Base-by-base conservation (phyloP, 2,329 filamentous ascomycete genomes). In the Penicillium sp. region DNA sequence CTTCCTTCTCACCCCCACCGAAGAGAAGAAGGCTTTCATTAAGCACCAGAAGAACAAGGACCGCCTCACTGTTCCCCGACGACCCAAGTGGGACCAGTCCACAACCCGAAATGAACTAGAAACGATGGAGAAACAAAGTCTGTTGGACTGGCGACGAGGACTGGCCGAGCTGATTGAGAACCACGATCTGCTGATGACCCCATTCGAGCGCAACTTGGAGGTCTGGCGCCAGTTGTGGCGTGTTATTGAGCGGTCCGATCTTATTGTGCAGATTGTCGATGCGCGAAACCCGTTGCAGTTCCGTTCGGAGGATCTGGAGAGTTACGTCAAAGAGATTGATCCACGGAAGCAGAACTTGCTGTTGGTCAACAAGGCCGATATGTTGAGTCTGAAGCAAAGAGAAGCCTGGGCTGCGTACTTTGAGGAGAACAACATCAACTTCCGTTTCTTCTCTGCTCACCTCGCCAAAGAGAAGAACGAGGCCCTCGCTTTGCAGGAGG, bases 151-250 rank as follows among this genome's bases (percentile, higher is more conserved):
- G 94, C 83, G 94, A 67, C 83, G 94, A 71, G 92, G 92, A 0
- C 78, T 99, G 57, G 94, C 96, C 0, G 93, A 97, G 74, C 78
- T 99, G 53, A 91, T 97, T 71, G 93, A 99, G 78, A 91, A 90
- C 69, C 88, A 97, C 58, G 94, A 99, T 73, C 78, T 99, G 55
- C 83, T 99, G 54, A 93, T 99, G 91, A 99, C 94, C 0, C 94
- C 94, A 0, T 99, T 99, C 70, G 94, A 99, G 81, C 86, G 94
- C 59, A 99, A 99, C 73, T 72, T 99, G 61, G 96, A 99, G 71
- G 94, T 99, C 29, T 99, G 94, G 94, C 87, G 94, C 72, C 94
- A 99, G 76, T 73, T 99, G 67, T 99, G 94, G 94, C 86, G 94
- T 78, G 94, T 99, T 58, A 97, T 99, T 68, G 94, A 99, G 81